Evolutionary conservation across 2,329 filamentous ascomycete genomes (phyloP).

Genomic region (Biscogniauxia marginata): DNA sequence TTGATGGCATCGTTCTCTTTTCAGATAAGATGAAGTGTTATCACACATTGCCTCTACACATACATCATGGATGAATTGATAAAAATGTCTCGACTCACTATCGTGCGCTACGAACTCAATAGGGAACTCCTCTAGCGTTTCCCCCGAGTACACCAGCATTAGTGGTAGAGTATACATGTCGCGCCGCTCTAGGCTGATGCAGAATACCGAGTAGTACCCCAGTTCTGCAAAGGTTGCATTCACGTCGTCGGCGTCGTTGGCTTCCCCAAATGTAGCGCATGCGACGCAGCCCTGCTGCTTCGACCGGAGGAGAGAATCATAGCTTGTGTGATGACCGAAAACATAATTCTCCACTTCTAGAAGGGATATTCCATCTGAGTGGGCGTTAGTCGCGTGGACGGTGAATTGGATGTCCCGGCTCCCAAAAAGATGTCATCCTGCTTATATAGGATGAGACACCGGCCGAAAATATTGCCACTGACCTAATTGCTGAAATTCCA

Average conservation of each 20-base stretch:
- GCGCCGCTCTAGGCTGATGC: not conserved
- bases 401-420: not conserved
- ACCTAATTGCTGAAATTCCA: not conserved
- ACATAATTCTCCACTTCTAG: conserved; percentile 12
- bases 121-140: conserved; percentile 2
- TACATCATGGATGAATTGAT: not conserved
- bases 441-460: no score
- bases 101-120: conserved; percentile 11
- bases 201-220: conserved; percentile 19
- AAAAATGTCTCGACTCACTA: conserved; percentile 3
- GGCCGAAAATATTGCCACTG: not conserved
- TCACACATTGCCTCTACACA: not conserved
- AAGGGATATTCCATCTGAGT: not conserved
- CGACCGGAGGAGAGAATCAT: conserved; percentile 11
- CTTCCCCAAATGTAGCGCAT: conserved; percentile 5
- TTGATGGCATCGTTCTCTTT: conserved; percentile 16
- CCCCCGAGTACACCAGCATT: conserved; percentile 11
- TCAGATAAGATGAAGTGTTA: not conserved
- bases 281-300: conserved; percentile 11
- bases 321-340: conserved; percentile 15
- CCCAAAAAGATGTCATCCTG: not conserved
- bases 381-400: not conserved
- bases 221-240: conserved; percentile 1
- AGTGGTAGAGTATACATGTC: not conserved
- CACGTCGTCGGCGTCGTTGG: conserved; percentile 9